Evolutionary conservation across 2,329 filamentous ascomycete species (phyloP), one percentile per base, ranked within the genome.

Genomic region (Aphanoascus verrucosus): DNA sequence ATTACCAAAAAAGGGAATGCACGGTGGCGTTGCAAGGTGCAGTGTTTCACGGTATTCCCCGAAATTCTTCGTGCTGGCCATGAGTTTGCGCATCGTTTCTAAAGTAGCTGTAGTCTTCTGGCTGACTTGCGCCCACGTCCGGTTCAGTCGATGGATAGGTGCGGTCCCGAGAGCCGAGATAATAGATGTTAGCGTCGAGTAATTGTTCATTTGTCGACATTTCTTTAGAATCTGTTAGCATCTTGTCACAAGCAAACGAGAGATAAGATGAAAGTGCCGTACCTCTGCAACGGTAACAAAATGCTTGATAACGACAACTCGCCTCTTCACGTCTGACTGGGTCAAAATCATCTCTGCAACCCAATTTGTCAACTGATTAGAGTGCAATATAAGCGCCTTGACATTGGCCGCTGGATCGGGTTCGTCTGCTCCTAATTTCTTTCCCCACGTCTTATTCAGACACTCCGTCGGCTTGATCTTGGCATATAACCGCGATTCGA

Each of bases 281-380:
- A 94, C 89, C 74, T 98, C 93, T 57, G 93, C 93, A 56, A 98
- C 89, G 37, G 87, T 82, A 56, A 98, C 89, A 72, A 97, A 98
- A 69, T 97, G 93, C 69, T 97, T 97, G 70, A 98, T 96, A 43
- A 98, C 93, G 34, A 94, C 86, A 23, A 97, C 91, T 62, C 93
- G 82, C 69, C 94, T 94, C 75, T 93, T 95, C 58, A 96, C 87
- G 67, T 98, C 93, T 62, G 84, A 81, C 69, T 98, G 93, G 0
- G 86, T 90, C 57, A 98, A 72, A 61, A 98, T 97, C 93, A 98
- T 97, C 69, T 97, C 91, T 31, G 93, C 93, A 49, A 97, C 93
- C 93, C 93, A 98, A 67, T 97, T 98, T 5, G 93, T 98, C 76
- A 98, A 83, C 69, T 97, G 91, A 65, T 98, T 98, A 0, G 93